phyloP scores from a whole-genome alignment of 2,329 filamentous ascomycete genomes.

The Sporothrix dimorphospora region DNA sequence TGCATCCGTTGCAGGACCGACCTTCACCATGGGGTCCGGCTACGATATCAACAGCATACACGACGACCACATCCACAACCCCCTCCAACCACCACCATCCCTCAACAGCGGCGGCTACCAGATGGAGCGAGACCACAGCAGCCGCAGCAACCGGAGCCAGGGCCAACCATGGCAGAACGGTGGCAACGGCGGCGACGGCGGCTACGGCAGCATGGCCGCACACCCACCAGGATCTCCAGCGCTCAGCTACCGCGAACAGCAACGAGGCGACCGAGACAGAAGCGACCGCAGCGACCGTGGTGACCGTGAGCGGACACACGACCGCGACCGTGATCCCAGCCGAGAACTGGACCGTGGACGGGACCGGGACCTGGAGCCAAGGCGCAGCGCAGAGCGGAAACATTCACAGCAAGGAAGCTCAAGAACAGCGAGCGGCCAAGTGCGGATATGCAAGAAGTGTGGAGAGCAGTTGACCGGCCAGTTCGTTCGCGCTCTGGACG shows the following conservation, averaged over 20 bases:
- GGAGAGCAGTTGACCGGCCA: conserved; percentile 86
- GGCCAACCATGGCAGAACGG: conserved; percentile 33
- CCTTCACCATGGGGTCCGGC: conserved; percentile 37
- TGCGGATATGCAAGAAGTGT: conserved; percentile 82
- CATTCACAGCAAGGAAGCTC: conserved; percentile 46
- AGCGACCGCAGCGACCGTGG: conserved; percentile 35
- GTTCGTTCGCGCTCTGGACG: conserved; percentile 90
- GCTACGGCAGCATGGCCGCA: conserved; percentile 33
- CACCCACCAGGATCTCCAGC: conserved; percentile 45
- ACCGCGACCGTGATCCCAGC: conserved; percentile 38
- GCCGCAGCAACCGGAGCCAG: conserved; percentile 30
- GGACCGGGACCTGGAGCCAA: conserved; percentile 47
- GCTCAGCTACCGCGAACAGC: conserved; percentile 40
- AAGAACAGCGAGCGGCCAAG: conserved; percentile 60
- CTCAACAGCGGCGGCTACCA: conserved; percentile 34
- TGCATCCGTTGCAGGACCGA: conserved; percentile 8
- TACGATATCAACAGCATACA: conserved; percentile 48
- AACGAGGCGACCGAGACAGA: conserved; percentile 33
- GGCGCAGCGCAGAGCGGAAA: conserved; percentile 62
- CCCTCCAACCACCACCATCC: conserved; percentile 31
- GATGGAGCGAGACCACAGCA: conserved; percentile 37
- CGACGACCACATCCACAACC: conserved; percentile 43
- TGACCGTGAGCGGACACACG: conserved; percentile 38
- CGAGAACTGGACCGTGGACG: conserved; percentile 37
- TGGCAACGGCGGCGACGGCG: conserved; percentile 31